Percentiles rank a stretch among this genome's conserved stretches.
Evolutionary conservation across 2,329 filamentous ascomycete genomes (phyloP).

Genomic region (Westerdykella sp.): DNA sequence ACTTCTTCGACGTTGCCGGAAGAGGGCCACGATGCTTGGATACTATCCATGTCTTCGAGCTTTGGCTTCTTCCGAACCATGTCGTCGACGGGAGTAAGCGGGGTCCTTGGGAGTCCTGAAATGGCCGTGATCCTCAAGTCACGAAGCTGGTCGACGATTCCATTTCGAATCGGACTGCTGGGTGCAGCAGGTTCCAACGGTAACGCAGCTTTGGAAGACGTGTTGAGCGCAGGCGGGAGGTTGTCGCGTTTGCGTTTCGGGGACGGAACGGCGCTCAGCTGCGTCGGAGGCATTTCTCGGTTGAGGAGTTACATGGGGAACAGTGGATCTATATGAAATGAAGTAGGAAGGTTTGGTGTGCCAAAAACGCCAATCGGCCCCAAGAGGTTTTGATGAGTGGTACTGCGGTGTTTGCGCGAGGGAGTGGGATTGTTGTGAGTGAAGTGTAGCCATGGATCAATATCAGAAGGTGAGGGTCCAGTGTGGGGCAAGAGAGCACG

Average conservation of each 20-base stretch:
- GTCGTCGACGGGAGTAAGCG: constrained; percentile 32
- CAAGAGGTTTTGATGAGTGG: neutral
- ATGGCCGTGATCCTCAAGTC: constrained; percentile 25
- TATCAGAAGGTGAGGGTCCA: neutral
- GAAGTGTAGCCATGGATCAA: constrained; percentile 3
- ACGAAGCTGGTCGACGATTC: constrained; percentile 32
- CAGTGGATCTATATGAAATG: constrained; percentile 2
- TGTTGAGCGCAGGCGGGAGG: constrained; percentile 29
- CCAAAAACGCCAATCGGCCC: neutral
- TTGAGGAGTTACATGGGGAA: neutral
- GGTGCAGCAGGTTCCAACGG: constrained; percentile 19
- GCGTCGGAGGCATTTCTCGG: constrained; percentile 29
- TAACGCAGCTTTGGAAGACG: constrained; percentile 21
- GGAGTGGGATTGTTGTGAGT: neutral
- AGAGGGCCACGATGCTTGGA: neutral
- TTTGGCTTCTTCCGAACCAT: constrained; percentile 34
- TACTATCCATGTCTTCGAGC: constrained; percentile 17
- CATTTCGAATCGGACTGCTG: constrained; percentile 29
- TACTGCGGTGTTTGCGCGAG: too few species aligned
- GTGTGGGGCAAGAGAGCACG: constrained; percentile 13
- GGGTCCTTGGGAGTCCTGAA: constrained; percentile 18
- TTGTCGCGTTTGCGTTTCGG: constrained; percentile 37
- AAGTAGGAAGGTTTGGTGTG: neutral
- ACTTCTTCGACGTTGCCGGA: neutral
- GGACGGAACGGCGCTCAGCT: constrained; percentile 26